Conservation (phyloP, 805 yeast species). For the Candida piceae region DNA sequence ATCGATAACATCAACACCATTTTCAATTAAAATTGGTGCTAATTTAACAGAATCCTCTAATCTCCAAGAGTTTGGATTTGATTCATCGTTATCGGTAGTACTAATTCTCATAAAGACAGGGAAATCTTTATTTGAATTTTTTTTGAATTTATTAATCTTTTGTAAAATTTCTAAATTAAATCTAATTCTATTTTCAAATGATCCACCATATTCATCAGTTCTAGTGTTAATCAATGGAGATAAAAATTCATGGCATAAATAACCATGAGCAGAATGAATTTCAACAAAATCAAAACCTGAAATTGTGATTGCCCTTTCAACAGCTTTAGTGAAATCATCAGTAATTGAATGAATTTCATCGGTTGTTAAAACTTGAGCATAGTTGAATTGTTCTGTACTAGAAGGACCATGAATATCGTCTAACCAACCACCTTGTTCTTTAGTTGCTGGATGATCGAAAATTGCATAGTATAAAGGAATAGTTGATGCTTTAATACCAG, state of each 20-base stretch:
- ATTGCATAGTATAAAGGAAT: constrained; percentile 13
- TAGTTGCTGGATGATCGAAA: constrained; percentile 28
- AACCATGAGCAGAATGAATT: constrained; percentile 64
- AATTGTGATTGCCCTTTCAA: constrained; percentile 42
- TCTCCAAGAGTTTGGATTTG: constrained; percentile 37
- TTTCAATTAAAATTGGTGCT: constrained; percentile 33
- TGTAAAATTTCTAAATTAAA: constrained; percentile 43
- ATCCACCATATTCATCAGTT: constrained; percentile 61
- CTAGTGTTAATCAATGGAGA: constrained; percentile 44
- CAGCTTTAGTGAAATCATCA: constrained; percentile 39
- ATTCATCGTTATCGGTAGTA: constrained; percentile 37
- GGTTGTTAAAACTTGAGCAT: constrained; percentile 40
- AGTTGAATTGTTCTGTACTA: constrained; percentile 13
- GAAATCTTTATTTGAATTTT: constrained; percentile 25
- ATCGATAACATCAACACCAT: constrained; percentile 49
- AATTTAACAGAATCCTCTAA: constrained; percentile 40
- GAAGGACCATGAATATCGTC: constrained; percentile 43
- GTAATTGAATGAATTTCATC: constrained; percentile 39
- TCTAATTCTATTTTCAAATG: constrained; percentile 51
- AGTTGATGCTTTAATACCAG: constrained; percentile 41
- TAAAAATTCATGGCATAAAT: constrained; percentile 44
- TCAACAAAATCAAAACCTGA: constrained; percentile 63
- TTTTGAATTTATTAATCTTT: constrained; percentile 36
- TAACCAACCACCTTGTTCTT: constrained; percentile 37
- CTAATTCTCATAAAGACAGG: constrained; percentile 47